phyloP scores from a whole-genome alignment of 108 stramenopile genomes.

The Nannochloropsis gaditana region DNA sequence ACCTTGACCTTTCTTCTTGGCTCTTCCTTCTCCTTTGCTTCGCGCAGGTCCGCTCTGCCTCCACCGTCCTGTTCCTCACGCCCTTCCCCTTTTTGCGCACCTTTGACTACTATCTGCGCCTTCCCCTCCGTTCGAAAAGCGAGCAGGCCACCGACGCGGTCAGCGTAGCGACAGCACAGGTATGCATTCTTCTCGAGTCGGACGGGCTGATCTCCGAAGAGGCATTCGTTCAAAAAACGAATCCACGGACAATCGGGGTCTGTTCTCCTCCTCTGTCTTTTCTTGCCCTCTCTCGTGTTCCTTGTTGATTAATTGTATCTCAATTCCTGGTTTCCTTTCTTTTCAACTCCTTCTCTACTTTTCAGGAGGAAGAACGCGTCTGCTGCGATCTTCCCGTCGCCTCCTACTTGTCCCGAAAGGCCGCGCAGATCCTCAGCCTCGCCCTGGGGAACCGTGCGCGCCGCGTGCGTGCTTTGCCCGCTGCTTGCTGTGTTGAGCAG shows the following conservation, averaged over 20 bases:
- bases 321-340: neutral
- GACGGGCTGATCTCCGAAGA: too few relatives aligned
- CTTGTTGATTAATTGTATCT: too few relatives aligned
- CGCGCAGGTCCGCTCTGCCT: neutral
- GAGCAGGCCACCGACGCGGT: neutral
- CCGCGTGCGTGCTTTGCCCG: neutral
- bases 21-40: neutral
- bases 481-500: neutral
- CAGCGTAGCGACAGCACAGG: neutral
- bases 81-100: neutral
- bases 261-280: too few relatives aligned
- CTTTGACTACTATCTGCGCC: neutral
- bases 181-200: neutral
- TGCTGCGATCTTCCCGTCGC: neutral
- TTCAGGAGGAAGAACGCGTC: neutral
- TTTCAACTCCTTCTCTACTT: neutral
- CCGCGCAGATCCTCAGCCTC: neutral
- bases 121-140: neutral
- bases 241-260: too few relatives aligned
- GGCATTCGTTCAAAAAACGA: too few relatives aligned
- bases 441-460: neutral
- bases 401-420: conserved; percentile 5
- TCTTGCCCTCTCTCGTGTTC: too few relatives aligned
- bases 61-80: neutral
- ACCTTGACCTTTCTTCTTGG: neutral